Conservation (phyloP, 2,329 filamentous ascomycete genomes). For the Colletotrichum falcatum region DNA sequence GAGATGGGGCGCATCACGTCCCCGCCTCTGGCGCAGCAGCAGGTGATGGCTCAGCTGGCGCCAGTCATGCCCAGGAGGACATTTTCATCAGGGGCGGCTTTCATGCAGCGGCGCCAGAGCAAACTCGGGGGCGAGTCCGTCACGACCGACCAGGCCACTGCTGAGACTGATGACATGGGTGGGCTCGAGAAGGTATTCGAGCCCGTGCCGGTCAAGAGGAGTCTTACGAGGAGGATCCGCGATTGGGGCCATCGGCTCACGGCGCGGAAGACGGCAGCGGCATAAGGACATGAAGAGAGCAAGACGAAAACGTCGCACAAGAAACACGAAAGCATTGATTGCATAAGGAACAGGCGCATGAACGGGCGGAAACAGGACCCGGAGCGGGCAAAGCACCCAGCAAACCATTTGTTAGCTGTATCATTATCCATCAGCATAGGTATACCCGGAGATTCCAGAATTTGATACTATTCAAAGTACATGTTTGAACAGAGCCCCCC, state of each 20-base stretch:
- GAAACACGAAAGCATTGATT: conserved; percentile 8
- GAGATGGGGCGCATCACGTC: conserved; percentile 16
- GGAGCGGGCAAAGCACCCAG: conserved; percentile 10
- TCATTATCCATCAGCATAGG: conserved; percentile 30
- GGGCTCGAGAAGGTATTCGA: conserved; percentile 11
- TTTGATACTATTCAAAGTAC: conserved; percentile 20
- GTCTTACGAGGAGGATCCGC: conserved; percentile 30
- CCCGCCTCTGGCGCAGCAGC: conserved; percentile 26
- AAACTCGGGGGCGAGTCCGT: conserved; percentile 33
- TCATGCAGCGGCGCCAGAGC: conserved; percentile 43
- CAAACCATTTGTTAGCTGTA: conserved; percentile 29
- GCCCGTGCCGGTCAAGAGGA: conserved; percentile 21
- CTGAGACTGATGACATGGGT: conserved; percentile 26
- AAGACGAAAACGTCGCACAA: not conserved
- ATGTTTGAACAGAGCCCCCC: too few species aligned
- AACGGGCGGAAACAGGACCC: conserved; percentile 27
- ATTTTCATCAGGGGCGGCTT: conserved; percentile 45
- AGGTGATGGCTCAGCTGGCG: conserved; percentile 5
- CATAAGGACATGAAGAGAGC: conserved; percentile 11
- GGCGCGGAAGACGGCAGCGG: conserved; percentile 13
- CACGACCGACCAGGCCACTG: conserved; percentile 12
- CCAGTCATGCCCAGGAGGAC: conserved; percentile 38
- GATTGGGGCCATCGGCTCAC: conserved; percentile 40
- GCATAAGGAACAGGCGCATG: conserved; percentile 25
- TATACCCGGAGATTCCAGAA: conserved; percentile 28